A percentile compares a stretch with the other conserved stretches of the same genome.
Conservation (phyloP, 192 early-diverging fungal genomes). For the Rhizophagus sp. region DNA sequence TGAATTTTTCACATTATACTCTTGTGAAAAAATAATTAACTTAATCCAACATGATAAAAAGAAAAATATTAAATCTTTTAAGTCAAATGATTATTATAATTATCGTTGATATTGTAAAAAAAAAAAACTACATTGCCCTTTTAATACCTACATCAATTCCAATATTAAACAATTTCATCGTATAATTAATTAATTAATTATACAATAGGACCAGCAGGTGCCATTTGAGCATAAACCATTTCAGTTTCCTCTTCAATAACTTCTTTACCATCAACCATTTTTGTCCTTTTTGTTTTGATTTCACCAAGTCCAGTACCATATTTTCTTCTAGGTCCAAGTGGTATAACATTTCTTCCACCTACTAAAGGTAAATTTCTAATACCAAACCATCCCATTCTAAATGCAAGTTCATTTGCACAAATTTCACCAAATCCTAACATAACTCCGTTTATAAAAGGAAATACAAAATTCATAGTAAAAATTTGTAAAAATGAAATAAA, state of each 20-base stretch:
- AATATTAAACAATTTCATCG: too few relatives aligned
- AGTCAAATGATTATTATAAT: too few relatives aligned
- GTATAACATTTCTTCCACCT: background rate
- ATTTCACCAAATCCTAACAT: slow-evolving; percentile 83
- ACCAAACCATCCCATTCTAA: slow-evolving; percentile 68
- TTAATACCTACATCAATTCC: too few relatives aligned
- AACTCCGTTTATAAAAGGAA: slow-evolving; percentile 62
- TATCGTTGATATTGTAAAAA: too few relatives aligned
- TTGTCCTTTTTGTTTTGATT: background rate
- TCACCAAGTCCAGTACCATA: background rate
- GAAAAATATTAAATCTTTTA: too few relatives aligned
- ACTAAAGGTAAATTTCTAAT: background rate
- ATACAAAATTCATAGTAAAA: slow-evolving; percentile 55
- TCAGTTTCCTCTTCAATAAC: background rate
- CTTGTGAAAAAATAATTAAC: too few relatives aligned
- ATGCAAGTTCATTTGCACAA: slow-evolving; percentile 75
- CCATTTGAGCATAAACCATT: slow-evolving; percentile 17
- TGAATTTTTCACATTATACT: too few relatives aligned
- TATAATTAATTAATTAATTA: background rate
- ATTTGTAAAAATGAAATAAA: slow-evolving; percentile 43
- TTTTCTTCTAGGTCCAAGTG: slow-evolving; percentile 7
- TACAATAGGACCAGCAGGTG: background rate
- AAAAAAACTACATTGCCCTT: too few relatives aligned
- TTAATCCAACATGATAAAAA: too few relatives aligned
- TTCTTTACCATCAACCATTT: background rate